Evolutionary conservation across 2,329 filamentous ascomycete genomes (phyloP), one percentile per base, ranked within the genome.

Genomic region (Graphilbum sp.): DNA sequence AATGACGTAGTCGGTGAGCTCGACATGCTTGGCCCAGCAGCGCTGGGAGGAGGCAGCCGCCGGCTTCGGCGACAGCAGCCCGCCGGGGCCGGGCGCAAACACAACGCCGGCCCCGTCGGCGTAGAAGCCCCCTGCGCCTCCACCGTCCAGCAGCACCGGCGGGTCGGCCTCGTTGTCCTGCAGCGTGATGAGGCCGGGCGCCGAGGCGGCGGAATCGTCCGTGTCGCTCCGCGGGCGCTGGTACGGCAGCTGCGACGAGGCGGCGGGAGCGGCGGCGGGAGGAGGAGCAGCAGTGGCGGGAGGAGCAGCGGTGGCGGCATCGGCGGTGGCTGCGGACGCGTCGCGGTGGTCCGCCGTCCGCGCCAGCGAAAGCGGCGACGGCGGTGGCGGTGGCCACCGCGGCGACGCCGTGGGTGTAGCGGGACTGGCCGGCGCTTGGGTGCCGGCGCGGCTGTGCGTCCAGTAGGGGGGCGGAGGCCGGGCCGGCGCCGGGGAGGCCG

Each of bases 21-120:
- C 63, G 38, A 77, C 74, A 51, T 69, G 74, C 55, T 63, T 68
- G 23, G 74, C 74, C 74, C 74, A 79, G 54, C 73, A 79, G 43
- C 60, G 64, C 31, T 29, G 17, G 31, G 31, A 12, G n/a, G n/a
- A n/a, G n/a, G n/a, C n/a, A n/a, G n/a, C n/a, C n/a, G n/a, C n/a
- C 19, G 36, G 25, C 35, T 32, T 19, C 13, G 6, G 21, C 6
- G 5, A 11, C 21, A 24, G 21, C n/a, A n/a, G n/a, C n/a, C n/a
- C n/a, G n/a, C n/a, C n/a, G n/a, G n/a, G n/a, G n/a, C n/a, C n/a
- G n/a, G n/a, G n/a, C n/a, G n/a, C n/a, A n/a, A n/a, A n/a, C n/a
- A n/a, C n/a, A 11, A 15, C 3, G 31, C 16, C 17, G 23, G 17
- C n/a, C 13, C 32, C 24, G 19, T 32, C 18, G 31, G 8, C 16